These are phyloP conservation scores for Ascoidea asiatica DNA, from an alignment of 805 yeast genomes.

Conservation along the genomic window DNA sequence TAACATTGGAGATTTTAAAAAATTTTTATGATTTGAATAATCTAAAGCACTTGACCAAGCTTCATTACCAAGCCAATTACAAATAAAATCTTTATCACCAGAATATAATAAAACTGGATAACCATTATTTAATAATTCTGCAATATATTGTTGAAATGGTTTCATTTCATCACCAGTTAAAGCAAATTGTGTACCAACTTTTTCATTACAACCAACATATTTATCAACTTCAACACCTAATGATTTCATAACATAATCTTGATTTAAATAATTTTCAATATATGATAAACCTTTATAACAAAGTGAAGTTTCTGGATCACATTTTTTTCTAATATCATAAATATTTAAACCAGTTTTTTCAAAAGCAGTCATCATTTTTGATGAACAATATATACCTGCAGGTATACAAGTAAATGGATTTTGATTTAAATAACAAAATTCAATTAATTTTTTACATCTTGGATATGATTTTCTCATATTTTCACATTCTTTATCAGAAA, in stretches of 20 bases:
- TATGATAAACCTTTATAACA: conserved; percentile 74
- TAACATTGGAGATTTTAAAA: conserved; percentile 25
- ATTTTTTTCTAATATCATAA: conserved; percentile 74
- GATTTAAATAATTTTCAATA: conserved; percentile 69
- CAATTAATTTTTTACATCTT: conserved; percentile 48
- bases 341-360: conserved; percentile 80
- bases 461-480: conserved; percentile 48
- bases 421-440: conserved; percentile 49
- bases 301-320: conserved; percentile 46
- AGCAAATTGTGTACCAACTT: conserved; percentile 66
- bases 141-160: conserved; percentile 71
- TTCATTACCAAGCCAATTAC: conserved; percentile 86
- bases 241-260: conserved; percentile 60
- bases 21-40: conserved; percentile 47
- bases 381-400: conserved; percentile 82
- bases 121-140: conserved; percentile 44
- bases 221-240: conserved; percentile 83
- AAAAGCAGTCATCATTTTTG: conserved; percentile 69
- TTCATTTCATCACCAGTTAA: conserved; percentile 88
- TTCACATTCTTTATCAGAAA: conserved; percentile 56
- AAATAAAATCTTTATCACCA: conserved; percentile 89
- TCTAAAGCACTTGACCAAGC: conserved; percentile 65
- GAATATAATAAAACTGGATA: conserved; percentile 81
- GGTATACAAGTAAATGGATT: conserved; percentile 75
- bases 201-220: conserved; percentile 66